These are phyloP conservation scores for Candida dajiaensis DNA, from an alignment of 805 yeast species.

Conservation along the genomic window DNA sequence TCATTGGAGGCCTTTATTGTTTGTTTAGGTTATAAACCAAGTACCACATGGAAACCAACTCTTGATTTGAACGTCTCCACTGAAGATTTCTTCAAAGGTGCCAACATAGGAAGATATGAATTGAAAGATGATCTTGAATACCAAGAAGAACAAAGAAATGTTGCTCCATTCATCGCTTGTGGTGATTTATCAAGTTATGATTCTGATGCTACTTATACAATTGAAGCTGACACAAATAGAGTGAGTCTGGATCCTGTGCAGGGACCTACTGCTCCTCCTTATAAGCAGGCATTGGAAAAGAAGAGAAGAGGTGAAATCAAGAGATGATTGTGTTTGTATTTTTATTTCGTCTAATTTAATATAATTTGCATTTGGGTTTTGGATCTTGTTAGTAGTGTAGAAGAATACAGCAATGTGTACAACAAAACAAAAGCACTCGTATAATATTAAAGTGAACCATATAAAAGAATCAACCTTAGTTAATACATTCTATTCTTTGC, in stretches of 20 bases:
- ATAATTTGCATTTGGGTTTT: neutral
- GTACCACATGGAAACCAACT: slow-evolving; percentile 77
- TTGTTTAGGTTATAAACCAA: slow-evolving; percentile 81
- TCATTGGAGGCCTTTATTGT: slow-evolving; percentile 93
- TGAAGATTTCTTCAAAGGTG: slow-evolving; percentile 73
- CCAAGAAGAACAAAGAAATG: slow-evolving; percentile 56
- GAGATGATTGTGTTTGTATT: slow-evolving; percentile 15
- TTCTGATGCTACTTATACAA: slow-evolving; percentile 87
- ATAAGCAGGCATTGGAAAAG: slow-evolving; percentile 84
- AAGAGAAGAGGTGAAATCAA: slow-evolving; percentile 65
- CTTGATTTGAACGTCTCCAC: slow-evolving; percentile 55
- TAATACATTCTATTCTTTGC: slow-evolving; percentile 1
- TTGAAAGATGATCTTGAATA: slow-evolving; percentile 40
- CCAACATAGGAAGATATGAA: slow-evolving; percentile 48
- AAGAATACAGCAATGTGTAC: no score
- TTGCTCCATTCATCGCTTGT: slow-evolving; percentile 94
- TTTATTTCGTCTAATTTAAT: neutral
- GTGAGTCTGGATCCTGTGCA: slow-evolving; percentile 85
- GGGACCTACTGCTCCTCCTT: slow-evolving; percentile 94
- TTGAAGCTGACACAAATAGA: slow-evolving; percentile 27
- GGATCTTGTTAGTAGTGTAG: neutral
- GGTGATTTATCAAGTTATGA: slow-evolving; percentile 87
- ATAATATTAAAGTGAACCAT: neutral
- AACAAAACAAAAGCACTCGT: no score
- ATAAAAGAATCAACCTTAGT: neutral